Conservation (phyloP, 805 yeast species). For the Kodamaea neixiangensis region DNA sequence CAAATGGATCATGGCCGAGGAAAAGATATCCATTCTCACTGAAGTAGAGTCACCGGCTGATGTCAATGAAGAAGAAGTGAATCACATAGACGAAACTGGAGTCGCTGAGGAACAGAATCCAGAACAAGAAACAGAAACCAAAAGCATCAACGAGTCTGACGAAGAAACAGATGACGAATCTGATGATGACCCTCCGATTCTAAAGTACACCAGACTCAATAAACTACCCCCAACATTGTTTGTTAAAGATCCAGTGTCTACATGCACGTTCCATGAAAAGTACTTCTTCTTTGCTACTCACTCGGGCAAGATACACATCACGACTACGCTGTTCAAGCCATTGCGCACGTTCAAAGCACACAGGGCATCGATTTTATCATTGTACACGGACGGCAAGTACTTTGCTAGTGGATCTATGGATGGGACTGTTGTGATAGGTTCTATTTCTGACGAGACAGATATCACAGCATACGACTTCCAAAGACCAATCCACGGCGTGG, state of each 20-base stretch:
- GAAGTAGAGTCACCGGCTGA: neutral
- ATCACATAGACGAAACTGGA: neutral
- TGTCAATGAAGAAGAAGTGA: neutral
- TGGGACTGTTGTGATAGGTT: constrained; percentile 86
- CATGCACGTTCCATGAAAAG: constrained; percentile 59
- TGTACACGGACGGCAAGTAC: constrained; percentile 69
- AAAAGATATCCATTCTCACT: neutral
- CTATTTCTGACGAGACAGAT: constrained; percentile 61
- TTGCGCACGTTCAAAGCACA: constrained; percentile 82
- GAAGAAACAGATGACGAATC: constrained; percentile 6
- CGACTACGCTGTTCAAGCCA: constrained; percentile 57
- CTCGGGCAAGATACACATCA: constrained; percentile 75
- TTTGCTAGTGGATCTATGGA: constrained; percentile 92
- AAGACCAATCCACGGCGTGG: constrained; percentile 86
- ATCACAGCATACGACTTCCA: constrained; percentile 77
- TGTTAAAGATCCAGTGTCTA: constrained; percentile 73
- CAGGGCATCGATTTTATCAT: constrained; percentile 75
- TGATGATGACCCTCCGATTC: constrained; percentile 59
- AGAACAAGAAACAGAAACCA: constrained; percentile 2
- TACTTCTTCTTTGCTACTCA: constrained; percentile 86
- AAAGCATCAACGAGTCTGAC: neutral
- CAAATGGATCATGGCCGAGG: neutral
- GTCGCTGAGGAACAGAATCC: neutral
- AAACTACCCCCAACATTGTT: constrained; percentile 18
- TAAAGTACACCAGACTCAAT: constrained; percentile 72